These are phyloP conservation scores for Chrysoporthe puriensis DNA, from an alignment of 2,329 filamentous ascomycete genomes.

Conservation along the genomic window DNA sequence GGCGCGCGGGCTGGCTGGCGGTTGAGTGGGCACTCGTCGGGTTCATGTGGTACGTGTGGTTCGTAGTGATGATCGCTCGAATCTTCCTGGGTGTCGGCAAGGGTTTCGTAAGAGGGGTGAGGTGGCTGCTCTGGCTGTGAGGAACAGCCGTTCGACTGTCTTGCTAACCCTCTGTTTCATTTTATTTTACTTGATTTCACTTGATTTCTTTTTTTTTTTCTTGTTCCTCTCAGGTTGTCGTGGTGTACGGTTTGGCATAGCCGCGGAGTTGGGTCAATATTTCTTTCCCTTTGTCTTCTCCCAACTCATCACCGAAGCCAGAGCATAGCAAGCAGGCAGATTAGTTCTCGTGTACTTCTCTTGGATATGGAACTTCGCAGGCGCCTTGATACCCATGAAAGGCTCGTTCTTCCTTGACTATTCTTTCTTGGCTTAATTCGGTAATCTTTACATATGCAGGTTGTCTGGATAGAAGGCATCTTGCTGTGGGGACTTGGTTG, in stretches of 20 bases:
- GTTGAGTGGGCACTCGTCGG: slow-evolving; percentile 89
- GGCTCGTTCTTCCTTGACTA: slow-evolving; percentile 8
- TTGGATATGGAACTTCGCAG: slow-evolving; percentile 15
- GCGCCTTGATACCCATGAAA: slow-evolving; percentile 20
- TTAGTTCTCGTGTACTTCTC: slow-evolving; percentile 10
- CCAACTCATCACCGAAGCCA: slow-evolving; percentile 15
- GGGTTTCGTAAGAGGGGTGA: slow-evolving; percentile 61
- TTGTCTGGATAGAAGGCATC: too few relatives aligned
- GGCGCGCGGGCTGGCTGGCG: slow-evolving; percentile 76
- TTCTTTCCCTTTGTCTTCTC: slow-evolving; percentile 15
- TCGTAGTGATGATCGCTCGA: slow-evolving; percentile 78
- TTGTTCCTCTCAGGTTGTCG: slow-evolving; percentile 6
- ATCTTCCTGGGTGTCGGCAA: slow-evolving; percentile 65
- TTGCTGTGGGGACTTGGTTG: not conserved
- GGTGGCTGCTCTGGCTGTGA: slow-evolving; percentile 84
- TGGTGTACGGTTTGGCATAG: slow-evolving; percentile 17
- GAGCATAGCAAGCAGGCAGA: slow-evolving; percentile 9
- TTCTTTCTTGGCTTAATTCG: slow-evolving; percentile 5
- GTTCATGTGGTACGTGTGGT: slow-evolving; percentile 94
- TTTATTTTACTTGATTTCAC: not conserved
- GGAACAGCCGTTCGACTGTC: not conserved
- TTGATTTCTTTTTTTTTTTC: too few relatives aligned
- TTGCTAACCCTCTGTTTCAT: not conserved
- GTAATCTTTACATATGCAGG: slow-evolving; percentile 4
- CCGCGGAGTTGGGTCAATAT: slow-evolving; percentile 25